Evolutionary conservation across 2,329 filamentous ascomycete genomes (phyloP), one percentile per base, ranked within the genome.

Genomic region (Pyricularia pennisetigena): DNA sequence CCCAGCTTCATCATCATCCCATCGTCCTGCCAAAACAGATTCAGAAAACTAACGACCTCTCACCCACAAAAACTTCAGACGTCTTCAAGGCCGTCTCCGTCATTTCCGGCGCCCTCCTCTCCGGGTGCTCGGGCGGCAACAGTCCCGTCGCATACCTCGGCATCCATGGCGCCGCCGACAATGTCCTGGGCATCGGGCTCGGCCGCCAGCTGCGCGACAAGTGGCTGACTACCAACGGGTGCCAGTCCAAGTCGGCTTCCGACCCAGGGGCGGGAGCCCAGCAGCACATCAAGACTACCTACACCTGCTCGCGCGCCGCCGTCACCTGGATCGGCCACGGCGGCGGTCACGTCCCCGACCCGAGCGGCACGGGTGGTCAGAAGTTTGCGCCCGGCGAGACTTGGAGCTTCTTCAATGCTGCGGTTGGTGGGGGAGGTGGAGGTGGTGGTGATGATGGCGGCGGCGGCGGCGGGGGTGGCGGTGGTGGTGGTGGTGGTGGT

Each of bases 191-290:
- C 26, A 76, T 80, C 59, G 68, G 71, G 5, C 68, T 69, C 14
- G 78, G 78, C 29, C 70, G 75, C 4, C 67, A 72, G 69, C 72
- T 80, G 69, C 75, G 78, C 12, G 77, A 80, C 68, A 74, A 72
- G 35, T 80, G 79, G 68, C 74, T 78, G 16, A 69, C 67, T 59
- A 78, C 78, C 67, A 81, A 80, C 65, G 75, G 76, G 7, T 81
- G 78, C 68, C 70, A 69, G 28, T 24, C 35, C 57, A 70, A 70
- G 66, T 68, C 64, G 57, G 71, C 75, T 72, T 71, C 76, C 65
- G 63, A 65, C 63, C 30, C 30, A 14, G 64, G 63, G n/a, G 24
- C n/a, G 3, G 70, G 71, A 24, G 71, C 68, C 35, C 67, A 68
- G 54, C 69, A 62, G 29, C 71, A 69, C 49, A 71, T 69, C 67